phyloP scores from a whole-genome alignment of 352 stramenopile species.

The Pythium aquatile region DNA sequence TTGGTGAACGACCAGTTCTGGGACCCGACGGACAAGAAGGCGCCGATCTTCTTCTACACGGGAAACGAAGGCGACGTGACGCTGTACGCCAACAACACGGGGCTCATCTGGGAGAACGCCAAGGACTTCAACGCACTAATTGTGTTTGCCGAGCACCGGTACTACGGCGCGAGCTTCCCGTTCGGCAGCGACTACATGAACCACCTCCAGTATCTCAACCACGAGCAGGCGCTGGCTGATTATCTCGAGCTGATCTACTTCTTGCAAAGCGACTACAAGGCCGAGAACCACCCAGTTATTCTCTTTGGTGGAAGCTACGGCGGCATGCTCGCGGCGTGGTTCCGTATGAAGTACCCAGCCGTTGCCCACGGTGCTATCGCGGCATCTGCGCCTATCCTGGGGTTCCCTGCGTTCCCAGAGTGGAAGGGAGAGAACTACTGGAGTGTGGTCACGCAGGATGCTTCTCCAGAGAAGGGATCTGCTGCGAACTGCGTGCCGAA shows the following conservation, averaged over 20 bases:
- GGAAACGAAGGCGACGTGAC: slow-evolving; percentile 95
- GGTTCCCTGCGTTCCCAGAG: slow-evolving; percentile 67
- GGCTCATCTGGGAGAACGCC: slow-evolving; percentile 94
- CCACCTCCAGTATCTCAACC: slow-evolving; percentile 81
- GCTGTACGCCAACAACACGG: slow-evolving; percentile 93
- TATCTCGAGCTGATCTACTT: slow-evolving; percentile 88
- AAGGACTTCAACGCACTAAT: slow-evolving; percentile 85
- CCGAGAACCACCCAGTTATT: slow-evolving; percentile 85
- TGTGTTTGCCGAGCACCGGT: slow-evolving; percentile 96
- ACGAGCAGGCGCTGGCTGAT: slow-evolving; percentile 93
- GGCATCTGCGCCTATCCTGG: slow-evolving; percentile 92
- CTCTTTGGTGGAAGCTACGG: slow-evolving; percentile 95
- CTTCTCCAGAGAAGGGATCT: slow-evolving; percentile 64
- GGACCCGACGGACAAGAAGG: slow-evolving; percentile 57
- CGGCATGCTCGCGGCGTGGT: slow-evolving; percentile 94
- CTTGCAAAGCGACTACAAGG: slow-evolving; percentile 74
- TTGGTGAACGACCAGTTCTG: slow-evolving; percentile 88
- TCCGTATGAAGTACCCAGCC: slow-evolving; percentile 95
- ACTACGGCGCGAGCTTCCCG: slow-evolving; percentile 91
- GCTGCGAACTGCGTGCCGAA: slow-evolving; percentile 83
- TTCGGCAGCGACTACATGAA: slow-evolving; percentile 67
- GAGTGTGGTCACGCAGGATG: slow-evolving; percentile 77
- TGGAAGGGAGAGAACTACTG: slow-evolving; percentile 81
- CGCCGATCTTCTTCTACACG: slow-evolving; percentile 92
- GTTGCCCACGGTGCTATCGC: slow-evolving; percentile 92